These are phyloP conservation scores for Aureobasidium musti DNA, from an alignment of 2,329 filamentous ascomycete species.

Conservation along the genomic window DNA sequence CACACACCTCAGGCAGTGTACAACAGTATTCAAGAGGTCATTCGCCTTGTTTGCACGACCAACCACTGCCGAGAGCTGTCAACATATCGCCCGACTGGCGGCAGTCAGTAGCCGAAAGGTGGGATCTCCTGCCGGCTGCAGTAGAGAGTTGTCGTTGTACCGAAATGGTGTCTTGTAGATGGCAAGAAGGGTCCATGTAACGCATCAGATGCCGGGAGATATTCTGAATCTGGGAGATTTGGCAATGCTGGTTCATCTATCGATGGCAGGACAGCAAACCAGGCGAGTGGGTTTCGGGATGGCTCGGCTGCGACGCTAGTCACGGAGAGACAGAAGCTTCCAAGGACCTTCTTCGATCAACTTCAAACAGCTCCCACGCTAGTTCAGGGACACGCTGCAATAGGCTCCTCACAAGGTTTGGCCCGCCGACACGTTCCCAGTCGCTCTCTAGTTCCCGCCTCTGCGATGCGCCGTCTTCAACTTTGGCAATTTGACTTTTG, in stretches of 20 bases:
- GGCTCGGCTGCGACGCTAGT: conserved; percentile 26
- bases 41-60: conserved; percentile 18
- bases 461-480: conserved; percentile 11
- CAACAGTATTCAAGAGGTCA: conserved; percentile 21
- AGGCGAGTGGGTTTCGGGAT: conserved; percentile 28
- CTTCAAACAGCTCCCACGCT: conserved; percentile 18
- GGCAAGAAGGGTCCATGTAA: conserved; percentile 22
- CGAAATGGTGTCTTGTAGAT: not conserved
- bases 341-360: conserved; percentile 29
- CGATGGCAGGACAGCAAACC: conserved; percentile 24
- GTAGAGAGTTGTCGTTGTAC: conserved; percentile 1
- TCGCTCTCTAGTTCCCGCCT: conserved; percentile 19
- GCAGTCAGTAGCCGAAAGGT: conserved; percentile 23
- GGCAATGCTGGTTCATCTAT: conserved; percentile 19
- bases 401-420: conserved; percentile 13
- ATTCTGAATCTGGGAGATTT: conserved; percentile 23
- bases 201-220: conserved; percentile 16
- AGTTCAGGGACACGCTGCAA: conserved; percentile 25
- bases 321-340: conserved; percentile 27
- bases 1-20: conserved; percentile 20
- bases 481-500: conserved; percentile 25
- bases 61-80: conserved; percentile 20
- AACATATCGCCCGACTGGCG: conserved; percentile 15
- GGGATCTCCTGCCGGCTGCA: conserved; percentile 19
- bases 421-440: conserved; percentile 16